Evolutionary conservation across 148 eudicot genomes (phyloP).

Genomic region (Chenopodium album): DNA sequence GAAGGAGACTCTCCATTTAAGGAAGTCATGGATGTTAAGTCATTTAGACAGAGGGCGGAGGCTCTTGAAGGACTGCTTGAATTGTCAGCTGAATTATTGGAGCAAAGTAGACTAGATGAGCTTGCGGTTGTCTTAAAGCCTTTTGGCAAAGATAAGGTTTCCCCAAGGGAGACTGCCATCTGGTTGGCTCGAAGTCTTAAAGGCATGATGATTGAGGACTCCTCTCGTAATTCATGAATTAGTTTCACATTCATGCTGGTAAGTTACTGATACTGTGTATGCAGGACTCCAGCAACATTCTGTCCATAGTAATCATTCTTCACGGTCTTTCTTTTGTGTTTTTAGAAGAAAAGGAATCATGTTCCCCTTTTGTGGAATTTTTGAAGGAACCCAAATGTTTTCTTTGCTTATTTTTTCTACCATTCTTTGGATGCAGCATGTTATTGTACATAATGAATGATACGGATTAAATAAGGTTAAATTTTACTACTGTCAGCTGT

Average conservation of each 20-base stretch:
- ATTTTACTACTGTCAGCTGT: constrained; percentile 20
- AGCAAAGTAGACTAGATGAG: constrained; percentile 82
- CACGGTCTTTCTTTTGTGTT: constrained; percentile 1
- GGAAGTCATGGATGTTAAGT: constrained; percentile 88
- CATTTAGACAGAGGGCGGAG: constrained; percentile 90
- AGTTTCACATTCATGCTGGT: constrained; percentile 13
- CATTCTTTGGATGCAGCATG: constrained; percentile 53
- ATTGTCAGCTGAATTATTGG: constrained; percentile 88
- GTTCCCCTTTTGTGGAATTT: constrained; percentile 23
- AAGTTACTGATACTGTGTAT: constrained; percentile 20
- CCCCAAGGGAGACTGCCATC: constrained; percentile 97
- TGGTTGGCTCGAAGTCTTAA: constrained; percentile 85
- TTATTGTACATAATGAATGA: constrained; percentile 51
- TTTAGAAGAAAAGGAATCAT: background rate
- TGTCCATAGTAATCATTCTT: constrained; percentile 22
- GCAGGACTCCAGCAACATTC: background rate
- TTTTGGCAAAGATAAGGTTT: constrained; percentile 93
- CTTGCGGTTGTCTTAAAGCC: constrained; percentile 86
- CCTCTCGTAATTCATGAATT: constrained; percentile 45
- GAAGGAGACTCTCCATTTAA: constrained; percentile 50
- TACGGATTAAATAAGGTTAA: constrained; percentile 22
- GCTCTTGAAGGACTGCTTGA: constrained; percentile 94
- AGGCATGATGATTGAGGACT: constrained; percentile 84
- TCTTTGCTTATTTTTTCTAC: constrained; percentile 6
- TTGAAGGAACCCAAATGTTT: constrained; percentile 13